Percentiles rank a stretch among this genome's conserved stretches.
Evolutionary conservation across 148 eudicot genomes (phyloP).

Genomic region (Camellia japonica): DNA sequence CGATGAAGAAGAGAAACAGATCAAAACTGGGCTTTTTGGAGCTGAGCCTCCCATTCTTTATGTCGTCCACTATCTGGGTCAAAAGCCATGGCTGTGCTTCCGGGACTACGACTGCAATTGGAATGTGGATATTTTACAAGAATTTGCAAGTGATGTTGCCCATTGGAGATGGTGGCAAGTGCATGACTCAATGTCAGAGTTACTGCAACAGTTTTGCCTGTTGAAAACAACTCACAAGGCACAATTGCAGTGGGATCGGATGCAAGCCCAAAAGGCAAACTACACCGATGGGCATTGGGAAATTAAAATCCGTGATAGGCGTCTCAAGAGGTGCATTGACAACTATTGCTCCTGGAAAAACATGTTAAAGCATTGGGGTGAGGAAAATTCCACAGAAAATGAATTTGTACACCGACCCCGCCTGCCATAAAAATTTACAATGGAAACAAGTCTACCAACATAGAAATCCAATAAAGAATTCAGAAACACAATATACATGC

Average conservation of each 20-base stretch:
- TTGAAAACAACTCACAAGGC: slow-evolving; percentile 63
- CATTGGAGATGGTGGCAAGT: slow-evolving; percentile 83
- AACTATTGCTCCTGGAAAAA: slow-evolving; percentile 68
- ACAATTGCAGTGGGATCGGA: slow-evolving; percentile 69
- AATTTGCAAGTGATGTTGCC: slow-evolving; percentile 82
- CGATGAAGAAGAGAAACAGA: slow-evolving; percentile 53
- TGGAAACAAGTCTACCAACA: too few relatives aligned
- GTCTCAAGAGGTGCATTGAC: slow-evolving; percentile 66
- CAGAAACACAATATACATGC: not conserved
- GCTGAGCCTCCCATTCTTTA: slow-evolving; percentile 75
- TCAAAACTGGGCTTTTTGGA: slow-evolving; percentile 61
- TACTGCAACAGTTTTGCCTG: slow-evolving; percentile 56
- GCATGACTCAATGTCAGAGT: slow-evolving; percentile 73
- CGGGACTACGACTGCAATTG: slow-evolving; percentile 86
- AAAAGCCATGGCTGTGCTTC: slow-evolving; percentile 86
- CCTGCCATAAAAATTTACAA: slow-evolving; percentile 26
- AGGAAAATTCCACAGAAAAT: slow-evolving; percentile 57
- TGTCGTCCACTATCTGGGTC: slow-evolving; percentile 77
- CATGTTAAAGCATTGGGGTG: slow-evolving; percentile 87
- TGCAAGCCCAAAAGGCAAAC: slow-evolving; percentile 67
- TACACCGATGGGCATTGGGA: slow-evolving; percentile 74
- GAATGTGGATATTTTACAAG: slow-evolving; percentile 63
- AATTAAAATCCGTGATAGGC: slow-evolving; percentile 43
- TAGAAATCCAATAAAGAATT: too few relatives aligned
- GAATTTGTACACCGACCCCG: slow-evolving; percentile 24